Evolutionary conservation across 805 yeast genomes (phyloP), one percentile per base, ranked within the genome.

Genomic region (Maudiozyma barnettii): DNA sequence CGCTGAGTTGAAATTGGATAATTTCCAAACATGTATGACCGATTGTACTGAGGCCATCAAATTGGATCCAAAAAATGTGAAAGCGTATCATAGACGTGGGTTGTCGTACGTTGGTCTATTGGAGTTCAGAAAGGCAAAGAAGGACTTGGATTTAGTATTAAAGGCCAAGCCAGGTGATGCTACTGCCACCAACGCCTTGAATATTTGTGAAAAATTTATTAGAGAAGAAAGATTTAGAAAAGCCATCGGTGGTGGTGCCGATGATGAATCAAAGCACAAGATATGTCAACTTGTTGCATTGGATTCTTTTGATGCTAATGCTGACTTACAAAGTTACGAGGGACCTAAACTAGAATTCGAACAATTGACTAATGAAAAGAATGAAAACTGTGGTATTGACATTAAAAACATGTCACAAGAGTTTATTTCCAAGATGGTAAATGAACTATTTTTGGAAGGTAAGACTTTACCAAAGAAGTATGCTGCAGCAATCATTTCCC

Each of bases 21-120:
- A 82, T 57, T 90, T 83, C 63, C 98, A 96, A 3, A 72, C 78
- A 46, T 95, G 96, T 0, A 75, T 90, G 2, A 70, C 65, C n/a
- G 96, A 90, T 63, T 81, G 95, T 55, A 76, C 81, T 31, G 67
- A 69, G 40, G 86, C 97, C 1, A 73, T 93, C 40, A 75, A 73
- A 43, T 58, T 82, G 9, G 88, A 91, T 60, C 75, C 81, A 1
- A 60, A 68, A 18, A 84, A 86, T 58, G 67, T 81, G 33, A 91
- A 91, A 65, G 89, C 88, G 0, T 84, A 86, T 62, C 93, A 87
- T 61, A 76, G 99, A 54, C 76, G 95, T 54, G 97, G 96, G 0
- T 77, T 84, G 12, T 83, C 97, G 0, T 65, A 80, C 51, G 76
- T 81, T 63, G 95, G 95, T 9, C 74, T 88, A 42, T 65, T 88